These are phyloP conservation scores for Lipomyces yamadae DNA, from an alignment of 805 yeast genomes.

Conservation along the genomic window DNA sequence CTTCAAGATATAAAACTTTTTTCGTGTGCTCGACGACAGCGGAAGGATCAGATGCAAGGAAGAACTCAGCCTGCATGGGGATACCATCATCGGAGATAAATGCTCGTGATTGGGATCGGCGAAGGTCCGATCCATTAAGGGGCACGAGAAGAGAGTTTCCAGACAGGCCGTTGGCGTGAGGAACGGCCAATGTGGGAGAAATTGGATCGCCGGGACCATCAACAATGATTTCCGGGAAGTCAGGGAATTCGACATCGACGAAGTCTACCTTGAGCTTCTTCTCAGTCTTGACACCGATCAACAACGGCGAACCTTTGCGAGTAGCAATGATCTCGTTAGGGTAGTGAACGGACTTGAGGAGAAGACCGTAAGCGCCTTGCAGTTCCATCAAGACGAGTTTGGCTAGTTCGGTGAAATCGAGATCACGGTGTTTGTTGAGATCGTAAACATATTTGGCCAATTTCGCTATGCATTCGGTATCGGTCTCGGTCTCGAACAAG, in stretches of 20 bases:
- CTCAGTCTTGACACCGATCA: conserved; percentile 96
- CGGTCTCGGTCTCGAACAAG: conserved; percentile 88
- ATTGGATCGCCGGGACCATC: conserved; percentile 18
- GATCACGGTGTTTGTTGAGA: conserved; percentile 63
- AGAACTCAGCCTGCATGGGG: conserved; percentile 94
- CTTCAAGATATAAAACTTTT: conserved; percentile 94
- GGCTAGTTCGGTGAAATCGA: conserved; percentile 89
- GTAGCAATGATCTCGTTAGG: conserved; percentile 97
- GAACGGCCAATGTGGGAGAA: conserved; percentile 18
- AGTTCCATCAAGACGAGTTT: conserved; percentile 90
- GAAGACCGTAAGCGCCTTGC: conserved; percentile 96
- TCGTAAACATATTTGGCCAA: conserved; percentile 89
- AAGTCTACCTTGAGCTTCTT: conserved; percentile 95
- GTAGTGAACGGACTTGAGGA: conserved; percentile 87
- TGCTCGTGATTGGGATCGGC: conserved; percentile 95
- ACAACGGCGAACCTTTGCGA: conserved; percentile 96
- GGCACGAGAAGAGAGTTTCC: conserved; percentile 41
- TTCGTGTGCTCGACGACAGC: conserved; percentile 96
- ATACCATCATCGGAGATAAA: conserved; percentile 90
- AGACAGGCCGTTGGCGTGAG: conserved; percentile 32
- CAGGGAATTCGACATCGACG: conserved; percentile 97
- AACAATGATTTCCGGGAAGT: conserved; percentile 36
- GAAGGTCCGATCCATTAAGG: conserved; percentile 66
- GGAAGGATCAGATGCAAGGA: conserved; percentile 95
- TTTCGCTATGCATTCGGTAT: conserved; percentile 97